Conservation (phyloP, 441 rosid genomes). For the Populus hybrid region DNA sequence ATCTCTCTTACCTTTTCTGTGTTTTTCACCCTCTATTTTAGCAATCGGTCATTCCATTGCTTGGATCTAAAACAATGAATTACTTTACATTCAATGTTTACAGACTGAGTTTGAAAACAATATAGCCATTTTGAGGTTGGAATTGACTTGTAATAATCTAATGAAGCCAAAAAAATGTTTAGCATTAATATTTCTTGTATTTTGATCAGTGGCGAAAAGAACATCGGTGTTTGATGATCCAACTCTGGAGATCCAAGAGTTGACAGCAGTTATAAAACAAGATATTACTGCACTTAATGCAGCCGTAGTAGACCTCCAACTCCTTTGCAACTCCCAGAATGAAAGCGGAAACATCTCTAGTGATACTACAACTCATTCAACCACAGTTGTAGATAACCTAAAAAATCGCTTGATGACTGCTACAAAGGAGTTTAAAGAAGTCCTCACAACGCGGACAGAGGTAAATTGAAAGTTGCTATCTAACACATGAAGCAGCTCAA, state of each 20-base stretch:
- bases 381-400: constrained; percentile 67
- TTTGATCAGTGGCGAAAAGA: constrained; percentile 74
- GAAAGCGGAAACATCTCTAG: constrained; percentile 60
- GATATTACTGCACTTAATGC: constrained; percentile 88
- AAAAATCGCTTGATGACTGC: constrained; percentile 69
- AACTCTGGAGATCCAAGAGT: constrained; percentile 85
- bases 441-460: constrained; percentile 90
- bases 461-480: constrained; percentile 27
- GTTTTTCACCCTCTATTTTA: too few relatives aligned
- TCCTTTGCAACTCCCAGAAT: constrained; percentile 69
- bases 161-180: neutral
- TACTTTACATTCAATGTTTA: neutral
- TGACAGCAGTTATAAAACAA: constrained; percentile 83
- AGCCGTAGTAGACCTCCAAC: constrained; percentile 84
- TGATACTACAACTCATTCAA: constrained; percentile 81
- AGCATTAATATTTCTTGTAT: neutral
- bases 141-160: neutral
- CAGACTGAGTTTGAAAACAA: neutral
- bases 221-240: constrained; percentile 95
- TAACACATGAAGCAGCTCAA: neutral
- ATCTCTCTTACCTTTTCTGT: too few relatives aligned
- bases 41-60: neutral
- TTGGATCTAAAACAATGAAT: neutral
- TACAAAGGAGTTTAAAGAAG: constrained; percentile 90
- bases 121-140: neutral